Evolutionary conservation across 2,329 filamentous ascomycete genomes (phyloP).

Genomic region (Pseudocercospora pini-densiflorae): DNA sequence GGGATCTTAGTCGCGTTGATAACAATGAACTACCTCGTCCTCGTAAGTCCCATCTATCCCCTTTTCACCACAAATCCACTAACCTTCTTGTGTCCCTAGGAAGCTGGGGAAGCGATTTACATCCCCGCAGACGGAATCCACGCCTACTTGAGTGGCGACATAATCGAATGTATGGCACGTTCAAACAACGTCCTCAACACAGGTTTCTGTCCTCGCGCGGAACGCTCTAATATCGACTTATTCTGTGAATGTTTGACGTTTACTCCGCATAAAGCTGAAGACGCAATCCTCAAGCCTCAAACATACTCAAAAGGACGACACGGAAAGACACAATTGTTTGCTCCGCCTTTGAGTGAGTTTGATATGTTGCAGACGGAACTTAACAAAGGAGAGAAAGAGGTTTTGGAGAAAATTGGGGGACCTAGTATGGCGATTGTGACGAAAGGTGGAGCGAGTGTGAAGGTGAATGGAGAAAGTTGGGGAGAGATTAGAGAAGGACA

Average conservation of each 20-base stretch:
- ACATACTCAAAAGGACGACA: conserved; percentile 57
- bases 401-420: conserved; percentile 59
- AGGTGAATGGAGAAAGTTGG: conserved; percentile 55
- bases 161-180: conserved; percentile 79
- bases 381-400: conserved; percentile 62
- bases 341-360: conserved; percentile 73
- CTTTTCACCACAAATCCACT: too few species aligned
- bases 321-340: conserved; percentile 67
- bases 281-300: conserved; percentile 59
- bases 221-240: conserved; percentile 66
- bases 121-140: conserved; percentile 76
- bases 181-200: conserved; percentile 77
- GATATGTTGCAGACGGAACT: conserved; percentile 67
- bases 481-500: conserved; percentile 63
- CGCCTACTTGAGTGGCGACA: conserved; percentile 73
- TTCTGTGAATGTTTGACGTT: conserved; percentile 69
- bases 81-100: conserved; percentile 8
- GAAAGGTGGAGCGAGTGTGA: conserved; percentile 62
- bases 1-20: conserved; percentile 71
- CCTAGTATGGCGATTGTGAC: conserved; percentile 68
- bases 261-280: conserved; percentile 61
- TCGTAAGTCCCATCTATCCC: conserved; percentile 41
- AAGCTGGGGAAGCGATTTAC: conserved; percentile 69
- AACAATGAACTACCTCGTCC: conserved; percentile 74
- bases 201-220: conserved; percentile 71